Evolutionary conservation across 2,329 filamentous ascomycete genomes (phyloP).

Genomic region (Verticillium nubilum): DNA sequence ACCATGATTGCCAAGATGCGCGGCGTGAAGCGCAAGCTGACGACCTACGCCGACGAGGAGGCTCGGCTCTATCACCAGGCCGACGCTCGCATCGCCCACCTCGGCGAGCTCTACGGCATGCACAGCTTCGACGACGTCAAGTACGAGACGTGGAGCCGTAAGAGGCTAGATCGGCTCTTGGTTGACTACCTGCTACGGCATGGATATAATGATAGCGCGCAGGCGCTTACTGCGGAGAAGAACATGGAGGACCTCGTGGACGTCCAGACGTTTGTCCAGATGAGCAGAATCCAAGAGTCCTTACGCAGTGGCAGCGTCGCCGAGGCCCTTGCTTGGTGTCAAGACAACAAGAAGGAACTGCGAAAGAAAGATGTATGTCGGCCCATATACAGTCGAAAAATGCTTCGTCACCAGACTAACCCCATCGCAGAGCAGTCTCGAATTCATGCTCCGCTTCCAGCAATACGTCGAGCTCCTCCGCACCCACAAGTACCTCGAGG

Average conservation of each 20-base stretch:
- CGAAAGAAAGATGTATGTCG: conserved; percentile 72
- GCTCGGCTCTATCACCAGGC: conserved; percentile 68
- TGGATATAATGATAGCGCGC: conserved; percentile 75
- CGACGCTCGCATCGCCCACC: conserved; percentile 70
- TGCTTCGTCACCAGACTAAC: background rate
- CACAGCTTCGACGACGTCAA: conserved; percentile 82
- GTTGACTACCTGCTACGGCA: conserved; percentile 89
- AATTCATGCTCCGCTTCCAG: conserved; percentile 89
- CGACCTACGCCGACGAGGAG: conserved; percentile 73
- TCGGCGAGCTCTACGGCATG: conserved; percentile 76
- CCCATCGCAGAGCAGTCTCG: conserved; percentile 62
- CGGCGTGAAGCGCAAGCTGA: conserved; percentile 82
- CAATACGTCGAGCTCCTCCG: conserved; percentile 92
- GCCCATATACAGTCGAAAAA: background rate
- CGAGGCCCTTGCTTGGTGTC: conserved; percentile 85
- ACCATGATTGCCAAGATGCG: conserved; percentile 81
- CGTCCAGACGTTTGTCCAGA: conserved; percentile 79
- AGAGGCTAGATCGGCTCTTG: conserved; percentile 74
- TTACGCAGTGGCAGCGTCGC: conserved; percentile 65
- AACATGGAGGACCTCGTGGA: conserved; percentile 79
- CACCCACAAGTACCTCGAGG: conserved; percentile 66
- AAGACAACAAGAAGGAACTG: conserved; percentile 86
- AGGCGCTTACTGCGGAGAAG: conserved; percentile 67
- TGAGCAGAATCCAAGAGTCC: conserved; percentile 70
- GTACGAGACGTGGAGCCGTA: conserved; percentile 86